Evolutionary conservation across 495 filamentous ascomycete species (phyloP).

Genomic region (Aspergillus incahuasiensis): DNA sequence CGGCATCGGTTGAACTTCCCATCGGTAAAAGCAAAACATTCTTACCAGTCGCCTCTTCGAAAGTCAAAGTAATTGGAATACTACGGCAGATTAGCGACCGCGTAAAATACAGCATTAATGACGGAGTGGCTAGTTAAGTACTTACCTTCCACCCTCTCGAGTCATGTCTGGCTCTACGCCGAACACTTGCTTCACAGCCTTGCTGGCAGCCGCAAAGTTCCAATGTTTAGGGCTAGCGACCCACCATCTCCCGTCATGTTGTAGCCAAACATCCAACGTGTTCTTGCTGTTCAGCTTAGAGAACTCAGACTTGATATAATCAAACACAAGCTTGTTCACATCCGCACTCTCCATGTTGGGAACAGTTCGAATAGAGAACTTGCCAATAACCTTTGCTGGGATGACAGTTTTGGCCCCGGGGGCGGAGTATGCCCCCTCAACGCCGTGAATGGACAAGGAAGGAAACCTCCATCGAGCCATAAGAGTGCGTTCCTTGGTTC

Average conservation of each 20-base stretch:
- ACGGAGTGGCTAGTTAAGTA: conserved; percentile 2
- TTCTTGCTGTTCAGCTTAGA: conserved; percentile 87
- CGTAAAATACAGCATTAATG: not conserved
- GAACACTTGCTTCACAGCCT: conserved; percentile 90
- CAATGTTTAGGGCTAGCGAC: conserved; percentile 94
- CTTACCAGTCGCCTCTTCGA: conserved; percentile 98
- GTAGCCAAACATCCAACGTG: conserved; percentile 68
- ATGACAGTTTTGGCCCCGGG: conserved; percentile 98
- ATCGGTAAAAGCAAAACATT: conserved; percentile 94
- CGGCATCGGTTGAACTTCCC: conserved; percentile 94
- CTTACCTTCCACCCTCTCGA: conserved; percentile 84
- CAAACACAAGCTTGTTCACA: conserved; percentile 78
- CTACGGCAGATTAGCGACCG: conserved; percentile 37
- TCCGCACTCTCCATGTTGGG: conserved; percentile 92
- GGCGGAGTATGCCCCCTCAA: conserved; percentile 93
- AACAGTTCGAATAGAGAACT: conserved; percentile 96
- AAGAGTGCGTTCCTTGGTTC: conserved; percentile 80
- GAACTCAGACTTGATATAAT: conserved; percentile 73
- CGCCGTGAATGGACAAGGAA: conserved; percentile 89
- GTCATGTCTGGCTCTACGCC: conserved; percentile 92
- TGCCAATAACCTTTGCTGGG: conserved; percentile 92
- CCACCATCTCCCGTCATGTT: conserved; percentile 98
- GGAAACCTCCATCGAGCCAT: conserved; percentile 96
- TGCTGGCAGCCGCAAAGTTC: conserved; percentile 92
- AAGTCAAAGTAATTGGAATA: conserved; percentile 94